Percentiles rank a stretch among this genome's conserved stretches.
phyloP scores from a whole-genome alignment of 2,329 filamentous ascomycete species.

The Calcarisporium arbuscula region DNA sequence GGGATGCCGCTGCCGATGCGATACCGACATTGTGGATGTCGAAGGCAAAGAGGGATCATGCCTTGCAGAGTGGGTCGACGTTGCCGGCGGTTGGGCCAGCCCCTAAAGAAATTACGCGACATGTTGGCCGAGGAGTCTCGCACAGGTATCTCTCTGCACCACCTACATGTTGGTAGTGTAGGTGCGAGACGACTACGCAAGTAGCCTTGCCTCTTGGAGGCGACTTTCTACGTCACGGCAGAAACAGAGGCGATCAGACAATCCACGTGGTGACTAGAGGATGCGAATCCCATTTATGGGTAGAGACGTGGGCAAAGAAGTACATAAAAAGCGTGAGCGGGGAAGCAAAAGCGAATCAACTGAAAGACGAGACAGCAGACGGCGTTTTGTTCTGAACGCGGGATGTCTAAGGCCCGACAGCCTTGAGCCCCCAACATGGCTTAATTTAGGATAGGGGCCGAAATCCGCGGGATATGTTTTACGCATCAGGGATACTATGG shows the following conservation, averaged over 20 bases:
- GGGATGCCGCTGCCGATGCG: conserved; percentile 91
- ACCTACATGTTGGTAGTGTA: too few relatives aligned
- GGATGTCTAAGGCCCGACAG: conserved; percentile 6
- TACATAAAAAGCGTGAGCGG: not conserved
- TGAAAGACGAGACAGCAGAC: conserved; percentile 4
- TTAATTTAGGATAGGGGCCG: conserved; percentile 10
- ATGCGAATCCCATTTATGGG: too few relatives aligned
- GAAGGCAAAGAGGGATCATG: conserved; percentile 97
- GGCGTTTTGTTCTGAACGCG: conserved; percentile 11
- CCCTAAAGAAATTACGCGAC: too few relatives aligned
- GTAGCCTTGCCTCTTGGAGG: too few relatives aligned
- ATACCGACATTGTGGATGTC: conserved; percentile 95
- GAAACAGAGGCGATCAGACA: too few relatives aligned
- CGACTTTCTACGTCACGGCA: too few relatives aligned
- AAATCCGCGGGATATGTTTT: conserved; percentile 9
- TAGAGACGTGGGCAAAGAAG: not conserved
- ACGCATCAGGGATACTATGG: conserved; percentile 9
- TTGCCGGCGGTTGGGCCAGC: conserved; percentile 84
- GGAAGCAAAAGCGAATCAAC: conserved; percentile 1
- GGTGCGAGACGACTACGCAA: too few relatives aligned
- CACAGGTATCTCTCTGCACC: too few relatives aligned
- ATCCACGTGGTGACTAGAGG: too few relatives aligned
- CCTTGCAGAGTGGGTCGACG: conserved; percentile 92
- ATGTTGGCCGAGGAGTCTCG: too few relatives aligned
- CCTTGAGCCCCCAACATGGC: conserved; percentile 5